Evolutionary conservation across 2,329 filamentous ascomycete species (phyloP), one percentile per base, ranked within the genome.

Genomic region (Polychaeton citri): DNA sequence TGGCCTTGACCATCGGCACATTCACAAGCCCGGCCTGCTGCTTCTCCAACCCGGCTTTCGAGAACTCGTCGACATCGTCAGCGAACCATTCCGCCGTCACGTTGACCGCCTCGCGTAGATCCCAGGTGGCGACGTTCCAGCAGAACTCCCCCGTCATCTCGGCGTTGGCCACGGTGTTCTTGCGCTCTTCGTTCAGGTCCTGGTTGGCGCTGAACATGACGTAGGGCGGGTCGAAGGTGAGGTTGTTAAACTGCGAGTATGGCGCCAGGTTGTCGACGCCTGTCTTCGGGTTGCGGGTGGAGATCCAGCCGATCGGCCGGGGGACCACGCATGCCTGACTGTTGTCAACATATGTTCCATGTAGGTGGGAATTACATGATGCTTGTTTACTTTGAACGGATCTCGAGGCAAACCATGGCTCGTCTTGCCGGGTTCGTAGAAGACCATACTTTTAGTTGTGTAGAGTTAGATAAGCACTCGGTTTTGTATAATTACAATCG

Each of bases 271-370:
- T 76, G 49, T 69, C 59, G 33, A 55, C 48, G 39, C 66, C 65
- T 5, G 51, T 43, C 12, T 53, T 48, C 10, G 30, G 30, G n/a
- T 64, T 67, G 39, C 65, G 59, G 1, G 72, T 74, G 16, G 66
- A 72, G 47, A 77, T 76, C 72, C 73, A 77, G 43, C 73, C 74
- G 35, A 77, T 76, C 16, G 73, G 72, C 12, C 73, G 65, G 12
- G 73, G 73, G 30, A 75, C 59, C 2, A 77, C 71, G 52, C 72
- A 76, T 21, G 64, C 63, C 64, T 69, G 38, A 12, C n/a, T 21
- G n/a, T n/a, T n/a, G n/a, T 38, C 6, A 38, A 21, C 31, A 32
- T 24, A 30, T 36, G 19, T 35, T 30, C 21, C 21, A 28, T 12
- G 19, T n/a, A 13, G 19, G 13, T 24, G 17, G 30, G 10, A 30